Evolutionary conservation across 306 rosid species (phyloP).

Genomic region (Herpetospermum pedunculosum): DNA sequence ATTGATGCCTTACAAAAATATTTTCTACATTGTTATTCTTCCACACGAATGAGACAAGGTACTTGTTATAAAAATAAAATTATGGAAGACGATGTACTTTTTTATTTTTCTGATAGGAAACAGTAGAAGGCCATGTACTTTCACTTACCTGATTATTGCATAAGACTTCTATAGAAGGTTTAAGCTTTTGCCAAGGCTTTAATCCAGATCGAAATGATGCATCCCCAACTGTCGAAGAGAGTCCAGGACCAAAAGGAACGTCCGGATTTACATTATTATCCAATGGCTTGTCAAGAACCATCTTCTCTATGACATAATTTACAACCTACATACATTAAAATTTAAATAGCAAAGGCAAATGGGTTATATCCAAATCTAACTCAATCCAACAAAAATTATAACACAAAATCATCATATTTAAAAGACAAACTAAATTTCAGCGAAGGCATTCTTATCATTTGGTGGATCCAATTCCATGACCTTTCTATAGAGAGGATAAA

Average conservation of each 20-base stretch:
- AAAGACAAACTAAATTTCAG: neutral
- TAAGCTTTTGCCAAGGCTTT: slow-evolving; percentile 82
- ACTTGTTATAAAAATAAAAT: too few relatives aligned
- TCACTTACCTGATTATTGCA: slow-evolving; percentile 89
- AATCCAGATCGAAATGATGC: slow-evolving; percentile 74
- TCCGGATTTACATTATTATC: slow-evolving; percentile 54
- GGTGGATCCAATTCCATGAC: too few relatives aligned
- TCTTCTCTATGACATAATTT: slow-evolving; percentile 83
- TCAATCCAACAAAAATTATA: neutral
- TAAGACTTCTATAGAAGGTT: slow-evolving; percentile 84
- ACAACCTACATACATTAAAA: slow-evolving; percentile 47
- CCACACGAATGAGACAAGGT: slow-evolving; percentile 1
- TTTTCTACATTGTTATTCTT: neutral
- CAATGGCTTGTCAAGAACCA: slow-evolving; percentile 88
- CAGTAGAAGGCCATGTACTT: too few relatives aligned
- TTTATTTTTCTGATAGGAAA: too few relatives aligned
- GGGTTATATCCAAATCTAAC: neutral
- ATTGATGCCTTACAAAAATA: neutral
- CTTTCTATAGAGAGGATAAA: too few relatives aligned
- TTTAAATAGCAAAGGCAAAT: neutral
- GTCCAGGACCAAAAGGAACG: slow-evolving; percentile 51
- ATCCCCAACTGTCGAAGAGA: slow-evolving; percentile 52
- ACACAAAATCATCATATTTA: neutral
- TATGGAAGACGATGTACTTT: too few relatives aligned
- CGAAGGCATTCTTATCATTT: too few relatives aligned